A percentile compares a stretch with the other conserved stretches of the same genome.
Conservation (phyloP, 176 grass and related monocot species). For the Carex myosuroides region DNA sequence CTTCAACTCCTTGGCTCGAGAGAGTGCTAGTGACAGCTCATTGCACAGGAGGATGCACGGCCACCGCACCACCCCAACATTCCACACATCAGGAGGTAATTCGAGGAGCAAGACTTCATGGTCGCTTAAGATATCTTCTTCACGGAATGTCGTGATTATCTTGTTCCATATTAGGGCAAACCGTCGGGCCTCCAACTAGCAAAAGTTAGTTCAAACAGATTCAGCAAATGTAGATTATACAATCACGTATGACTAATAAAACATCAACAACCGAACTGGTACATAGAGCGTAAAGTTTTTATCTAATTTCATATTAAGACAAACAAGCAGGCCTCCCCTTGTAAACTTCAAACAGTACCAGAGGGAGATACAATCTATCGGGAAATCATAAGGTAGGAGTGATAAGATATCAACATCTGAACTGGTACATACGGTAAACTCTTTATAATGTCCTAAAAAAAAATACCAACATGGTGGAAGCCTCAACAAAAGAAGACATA, state of each 20-base stretch:
- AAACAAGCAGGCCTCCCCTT: background rate
- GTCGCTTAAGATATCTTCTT: slow-evolving; percentile 92
- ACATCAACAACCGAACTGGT: background rate
- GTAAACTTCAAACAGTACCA: background rate
- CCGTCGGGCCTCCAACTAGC: slow-evolving; percentile 41
- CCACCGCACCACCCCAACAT: slow-evolving; percentile 87
- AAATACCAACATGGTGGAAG: background rate
- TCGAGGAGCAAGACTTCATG: slow-evolving; percentile 70
- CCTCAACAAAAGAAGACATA: background rate
- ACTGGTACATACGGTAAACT: background rate
- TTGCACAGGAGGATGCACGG: slow-evolving; percentile 92
- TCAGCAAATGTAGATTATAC: background rate
- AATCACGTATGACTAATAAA: slow-evolving; percentile 1
- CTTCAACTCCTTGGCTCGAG: slow-evolving; percentile 60
- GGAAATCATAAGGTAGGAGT: background rate
- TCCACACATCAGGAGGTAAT: slow-evolving; percentile 69
- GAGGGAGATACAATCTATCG: background rate
- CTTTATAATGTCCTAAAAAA: background rate
- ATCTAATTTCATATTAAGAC: slow-evolving; percentile 75
- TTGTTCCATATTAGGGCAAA: slow-evolving; percentile 95
- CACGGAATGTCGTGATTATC: slow-evolving; percentile 78
- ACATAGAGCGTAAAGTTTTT: background rate
- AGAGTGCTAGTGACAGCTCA: slow-evolving; percentile 74
- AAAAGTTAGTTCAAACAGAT: background rate
- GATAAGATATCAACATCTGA: background rate